Evolutionary conservation across 75 land plant genomes (phyloP).

Genomic region (Picea glauca): DNA sequence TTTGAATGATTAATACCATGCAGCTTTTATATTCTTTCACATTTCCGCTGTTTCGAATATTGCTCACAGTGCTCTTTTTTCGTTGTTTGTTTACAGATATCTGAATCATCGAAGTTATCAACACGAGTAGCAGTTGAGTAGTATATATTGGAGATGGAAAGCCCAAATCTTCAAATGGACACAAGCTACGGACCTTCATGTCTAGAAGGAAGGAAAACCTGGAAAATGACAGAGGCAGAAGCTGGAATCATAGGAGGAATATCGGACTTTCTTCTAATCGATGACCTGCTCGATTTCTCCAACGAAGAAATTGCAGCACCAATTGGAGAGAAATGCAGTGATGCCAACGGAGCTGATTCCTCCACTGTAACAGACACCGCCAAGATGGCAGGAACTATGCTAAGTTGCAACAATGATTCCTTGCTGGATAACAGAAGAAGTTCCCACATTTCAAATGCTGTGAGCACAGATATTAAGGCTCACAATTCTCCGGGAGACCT

Average conservation of each 20-base stretch:
- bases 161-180: neutral
- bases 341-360: neutral
- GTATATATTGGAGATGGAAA: no score
- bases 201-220: neutral
- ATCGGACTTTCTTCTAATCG: constrained; percentile 23
- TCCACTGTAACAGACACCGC: neutral
- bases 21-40: no score
- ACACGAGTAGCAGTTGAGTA: no score
- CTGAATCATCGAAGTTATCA: no score
- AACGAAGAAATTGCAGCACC: constrained; percentile 34
- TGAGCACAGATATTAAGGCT: neutral
- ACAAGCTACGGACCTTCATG: neutral
- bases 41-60: no score
- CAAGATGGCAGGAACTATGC: neutral
- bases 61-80: no score
- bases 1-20: no score
- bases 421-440: neutral
- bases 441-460: neutral
- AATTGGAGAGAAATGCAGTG: constrained; percentile 14
- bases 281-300: constrained; percentile 66
- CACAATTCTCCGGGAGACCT: neutral
- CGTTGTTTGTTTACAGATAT: no score
- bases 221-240: neutral
- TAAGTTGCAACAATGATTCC: neutral
- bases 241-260: neutral